Base-by-base conservation (phyloP, 73 alveolate genomes). In the Diophrys sp. region DNA sequence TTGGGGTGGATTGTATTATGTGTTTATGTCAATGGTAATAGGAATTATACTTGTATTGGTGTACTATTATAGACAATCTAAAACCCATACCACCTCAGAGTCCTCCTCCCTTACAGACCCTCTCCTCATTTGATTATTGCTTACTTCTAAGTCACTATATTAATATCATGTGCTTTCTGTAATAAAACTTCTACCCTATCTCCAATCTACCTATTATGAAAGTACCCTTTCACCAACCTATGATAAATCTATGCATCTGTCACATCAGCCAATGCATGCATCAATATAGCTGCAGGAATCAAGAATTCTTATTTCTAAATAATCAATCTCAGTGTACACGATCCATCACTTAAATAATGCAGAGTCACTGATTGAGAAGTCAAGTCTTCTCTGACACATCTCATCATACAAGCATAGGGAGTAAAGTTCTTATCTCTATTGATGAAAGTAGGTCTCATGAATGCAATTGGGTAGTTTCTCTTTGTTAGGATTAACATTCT, bases 371-470 rank as follows among this genome's bases (percentile, higher is more conserved):
- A 94, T 79, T 96, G 95, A 0, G 99, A 91, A 77, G 89, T 88
- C 70, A 96, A 82, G 89, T 97, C 99, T 67, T 96, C 98, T 89
- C 99, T 94, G 1, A 97, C 99, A 89, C 99, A 97, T 82, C 97
- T 96, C 98, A 96, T 96, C 80, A 90, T 87, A 54, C 95, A 94
- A 27, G 98, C 98, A 80, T 84, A 95, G 24, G 95, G 98, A 0
- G 99, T 90, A 77, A 95, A 96, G 33, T 91, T 84, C 76, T 91
- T 91, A 54, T 97, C 98, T 90, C 98, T 95, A 57, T 96, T 95
- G 8, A 92, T 87, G 74, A 91, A 96, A 44, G 97, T 93, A 2
- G 97, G 93, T 80, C 99, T 91, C 34, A 79, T 73, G 81, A 93
- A 95, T 5, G 99, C 99, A 2, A 97, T 88, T 31, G 99, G 99